Base-by-base conservation (phyloP, 768 basidiomycete species). In the Pulveroboletus ravenelii region DNA sequence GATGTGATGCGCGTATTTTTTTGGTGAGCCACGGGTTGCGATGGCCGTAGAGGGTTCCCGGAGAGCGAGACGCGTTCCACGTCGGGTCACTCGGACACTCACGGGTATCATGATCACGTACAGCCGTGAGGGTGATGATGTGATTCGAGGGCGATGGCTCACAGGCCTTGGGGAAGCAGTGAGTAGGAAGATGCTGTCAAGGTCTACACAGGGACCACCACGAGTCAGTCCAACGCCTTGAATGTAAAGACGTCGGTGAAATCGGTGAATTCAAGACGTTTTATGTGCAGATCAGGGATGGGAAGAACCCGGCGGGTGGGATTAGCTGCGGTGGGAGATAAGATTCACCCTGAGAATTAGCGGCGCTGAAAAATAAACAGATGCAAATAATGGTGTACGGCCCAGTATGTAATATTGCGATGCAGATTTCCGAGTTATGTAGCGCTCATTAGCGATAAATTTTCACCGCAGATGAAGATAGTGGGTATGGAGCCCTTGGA, bases 281-380 rank as follows among this genome's bases (percentile, higher is more conserved):
- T 14, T 15, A 20, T 23, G 10, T n/a, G 47, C 32, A 48, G 36
- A 56, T 45, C 39, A 43, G 45, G 27, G 41, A 60, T 54, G 59
- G 52, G 56, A 52, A 54, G 29, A 30, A 13, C 18, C 49, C 30
- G 46, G 13, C 2, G 36, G 43, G 25, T 37, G 45, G 18, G 6
- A 14, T 7, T 8, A 40, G 31, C 31, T 23, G 52, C 47, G 51
- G 60, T 57, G 63, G 56, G 61, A 65, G 65, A 61, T 67, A 65
- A 65, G 63, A 66, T 63, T 61, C 61, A 60, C 63, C 64, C 61
- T 66, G 61, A 41, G 64, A 58, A 47, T 35, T 39, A 36, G 7
- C 27, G 39, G 23, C 55, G 66, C 64, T 66, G 64, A 62, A 51
- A 52, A 51, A 48, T n/a, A 59, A 60, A 66, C 0, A 62, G 0